These are phyloP conservation scores for Fusarium stilboides DNA, from an alignment of 2,329 filamentous ascomycete genomes.

Conservation along the genomic window DNA sequence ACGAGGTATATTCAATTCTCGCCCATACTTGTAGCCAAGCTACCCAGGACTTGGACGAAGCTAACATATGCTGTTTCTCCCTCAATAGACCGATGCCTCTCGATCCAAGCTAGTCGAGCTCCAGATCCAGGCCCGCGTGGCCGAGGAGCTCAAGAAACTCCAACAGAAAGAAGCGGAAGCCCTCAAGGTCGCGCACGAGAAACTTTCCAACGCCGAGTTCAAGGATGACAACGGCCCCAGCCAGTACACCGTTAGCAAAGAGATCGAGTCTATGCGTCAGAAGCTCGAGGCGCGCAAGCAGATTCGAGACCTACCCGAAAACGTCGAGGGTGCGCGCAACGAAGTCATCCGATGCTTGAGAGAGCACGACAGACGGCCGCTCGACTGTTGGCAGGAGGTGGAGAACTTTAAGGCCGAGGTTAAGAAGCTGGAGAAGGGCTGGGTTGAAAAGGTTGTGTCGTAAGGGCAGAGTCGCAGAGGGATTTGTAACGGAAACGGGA, in stretches of 20 bases:
- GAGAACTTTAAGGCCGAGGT: conserved; percentile 93
- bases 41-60: conserved; percentile 3
- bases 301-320: conserved; percentile 77
- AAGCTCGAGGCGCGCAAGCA: conserved; percentile 75
- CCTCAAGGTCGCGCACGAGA: conserved; percentile 78
- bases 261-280: conserved; percentile 70
- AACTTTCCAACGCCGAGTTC: conserved; percentile 65
- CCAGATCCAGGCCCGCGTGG: conserved; percentile 89
- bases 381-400: conserved; percentile 96
- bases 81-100: conserved; percentile 85
- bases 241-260: conserved; percentile 69
- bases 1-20: conserved; percentile 76
- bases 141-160: conserved; percentile 86
- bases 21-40: not conserved
- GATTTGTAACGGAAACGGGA: conserved; percentile 16
- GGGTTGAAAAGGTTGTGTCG: conserved; percentile 85
- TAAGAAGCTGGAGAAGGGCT: conserved; percentile 84
- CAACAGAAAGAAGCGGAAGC: conserved; percentile 78
- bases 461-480: conserved; percentile 45
- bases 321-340: conserved; percentile 80
- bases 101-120: conserved; percentile 88
- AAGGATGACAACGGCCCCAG: conserved; percentile 53
- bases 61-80: conserved; percentile 28
- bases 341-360: conserved; percentile 86
- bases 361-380: conserved; percentile 85